phyloP scores from a whole-genome alignment of 2,329 filamentous ascomycete species.

The Dactylellina parvicollis region DNA sequence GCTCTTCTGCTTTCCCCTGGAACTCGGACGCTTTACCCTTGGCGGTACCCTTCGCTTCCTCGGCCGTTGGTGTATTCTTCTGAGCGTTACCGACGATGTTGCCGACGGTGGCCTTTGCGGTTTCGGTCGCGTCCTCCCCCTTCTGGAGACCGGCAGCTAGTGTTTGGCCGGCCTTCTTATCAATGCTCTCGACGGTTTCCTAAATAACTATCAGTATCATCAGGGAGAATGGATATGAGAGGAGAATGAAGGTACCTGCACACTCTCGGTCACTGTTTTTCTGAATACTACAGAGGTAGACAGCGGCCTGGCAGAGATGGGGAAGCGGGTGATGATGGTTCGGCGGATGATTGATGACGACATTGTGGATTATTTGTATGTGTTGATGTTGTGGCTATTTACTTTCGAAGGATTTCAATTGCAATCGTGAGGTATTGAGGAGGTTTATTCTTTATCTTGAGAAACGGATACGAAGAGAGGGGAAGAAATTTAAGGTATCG shows the following conservation, averaged over 20 bases:
- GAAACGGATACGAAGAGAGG: neutral
- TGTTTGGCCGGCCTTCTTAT: slow-evolving; percentile 33
- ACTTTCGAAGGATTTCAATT: slow-evolving; percentile 4
- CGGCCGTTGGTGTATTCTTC: slow-evolving; percentile 30
- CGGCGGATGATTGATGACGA: slow-evolving; percentile 47
- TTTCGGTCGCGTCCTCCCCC: slow-evolving; percentile 28
- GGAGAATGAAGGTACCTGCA: slow-evolving; percentile 20
- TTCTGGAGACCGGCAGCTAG: slow-evolving; percentile 44
- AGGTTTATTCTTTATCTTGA: neutral
- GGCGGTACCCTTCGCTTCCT: slow-evolving; percentile 36
- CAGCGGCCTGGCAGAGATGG: slow-evolving; percentile 31
- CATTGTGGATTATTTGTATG: slow-evolving; percentile 17
- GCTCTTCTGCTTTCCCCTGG: slow-evolving; percentile 12
- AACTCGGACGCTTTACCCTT: slow-evolving; percentile 32
- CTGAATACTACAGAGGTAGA: slow-evolving; percentile 29
- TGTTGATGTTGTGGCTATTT: neutral
- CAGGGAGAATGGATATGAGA: neutral
- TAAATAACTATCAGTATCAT: neutral
- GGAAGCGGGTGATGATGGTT: slow-evolving; percentile 28
- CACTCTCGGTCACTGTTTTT: slow-evolving; percentile 34
- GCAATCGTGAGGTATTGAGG: neutral
- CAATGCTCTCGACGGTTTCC: slow-evolving; percentile 39
- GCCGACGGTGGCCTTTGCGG: slow-evolving; percentile 37
- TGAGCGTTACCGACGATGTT: slow-evolving; percentile 12
- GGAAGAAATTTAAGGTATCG: slow-evolving; percentile 2